Percentiles rank a stretch among this genome's conserved stretches.
Conservation (phyloP, 192 early-diverging fungal species). For the Rhizophagus prolifer region DNA sequence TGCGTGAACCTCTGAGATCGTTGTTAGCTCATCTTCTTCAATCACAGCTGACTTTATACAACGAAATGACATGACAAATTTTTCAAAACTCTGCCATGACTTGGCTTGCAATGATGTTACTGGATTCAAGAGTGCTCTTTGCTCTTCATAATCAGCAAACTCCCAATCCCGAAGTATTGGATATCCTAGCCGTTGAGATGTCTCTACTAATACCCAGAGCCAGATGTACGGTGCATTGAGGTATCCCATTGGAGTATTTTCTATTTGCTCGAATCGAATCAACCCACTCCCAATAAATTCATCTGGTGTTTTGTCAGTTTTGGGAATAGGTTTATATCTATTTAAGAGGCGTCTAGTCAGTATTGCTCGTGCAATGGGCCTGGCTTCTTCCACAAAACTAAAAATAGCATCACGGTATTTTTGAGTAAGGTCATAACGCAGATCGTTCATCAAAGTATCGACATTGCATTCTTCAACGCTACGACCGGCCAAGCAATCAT, state of each 20-base stretch:
- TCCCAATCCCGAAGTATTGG: slow-evolving; percentile 4
- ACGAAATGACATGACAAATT: slow-evolving; percentile 14
- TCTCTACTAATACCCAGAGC: slow-evolving; percentile 35
- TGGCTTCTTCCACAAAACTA: background rate
- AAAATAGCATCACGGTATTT: no score
- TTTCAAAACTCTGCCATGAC: slow-evolving; percentile 23
- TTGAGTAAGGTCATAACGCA: background rate
- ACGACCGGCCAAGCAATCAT: background rate
- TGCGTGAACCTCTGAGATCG: slow-evolving; percentile 22
- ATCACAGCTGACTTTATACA: slow-evolving; percentile 19
- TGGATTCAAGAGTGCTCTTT: slow-evolving; percentile 6
- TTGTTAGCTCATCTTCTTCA: slow-evolving; percentile 17
- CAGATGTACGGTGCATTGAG: slow-evolving; percentile 37
- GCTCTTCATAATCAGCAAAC: slow-evolving; percentile 13
- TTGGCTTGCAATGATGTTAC: background rate
- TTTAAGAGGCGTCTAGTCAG: background rate
- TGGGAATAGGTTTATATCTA: background rate
- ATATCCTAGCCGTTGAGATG: slow-evolving; percentile 2
- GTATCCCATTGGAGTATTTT: slow-evolving; percentile 2
- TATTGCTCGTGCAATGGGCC: background rate
- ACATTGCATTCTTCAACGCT: slow-evolving; percentile 6
- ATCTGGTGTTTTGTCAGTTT: slow-evolving; percentile 13
- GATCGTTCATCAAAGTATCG: slow-evolving; percentile 29
- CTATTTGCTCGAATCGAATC: slow-evolving; percentile 15
- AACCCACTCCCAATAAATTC: background rate